These are phyloP conservation scores for Groenewaldozyma tartarivorans DNA, from an alignment of 805 yeast species.

Conservation along the genomic window DNA sequence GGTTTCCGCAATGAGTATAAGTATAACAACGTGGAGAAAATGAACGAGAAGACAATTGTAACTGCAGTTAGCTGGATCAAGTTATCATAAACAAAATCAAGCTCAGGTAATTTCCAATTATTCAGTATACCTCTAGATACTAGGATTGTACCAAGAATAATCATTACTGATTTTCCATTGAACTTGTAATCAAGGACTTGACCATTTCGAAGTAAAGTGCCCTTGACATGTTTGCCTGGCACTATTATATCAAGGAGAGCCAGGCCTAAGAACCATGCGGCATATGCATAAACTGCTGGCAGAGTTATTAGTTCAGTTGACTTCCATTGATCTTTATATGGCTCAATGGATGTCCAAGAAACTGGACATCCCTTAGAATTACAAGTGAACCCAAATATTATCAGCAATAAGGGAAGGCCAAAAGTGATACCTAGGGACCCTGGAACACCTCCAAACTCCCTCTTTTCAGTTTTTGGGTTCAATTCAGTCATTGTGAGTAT, in stretches of 20 bases:
- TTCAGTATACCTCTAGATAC: conserved; percentile 44
- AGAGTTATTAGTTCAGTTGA: conserved; percentile 16
- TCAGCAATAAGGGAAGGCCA: conserved; percentile 57
- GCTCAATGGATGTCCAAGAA: conserved; percentile 13
- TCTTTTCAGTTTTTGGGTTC: conserved; percentile 63
- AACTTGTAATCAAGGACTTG: conserved; percentile 61
- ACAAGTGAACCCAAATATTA: conserved; percentile 49
- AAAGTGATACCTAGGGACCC: conserved; percentile 64
- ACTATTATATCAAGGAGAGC: conserved; percentile 53
- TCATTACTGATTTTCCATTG: conserved; percentile 60
- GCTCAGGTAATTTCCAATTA: conserved; percentile 59
- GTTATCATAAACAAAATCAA: conserved; percentile 64
- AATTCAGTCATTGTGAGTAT: conserved; percentile 13
- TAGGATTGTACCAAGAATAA: conserved; percentile 31
- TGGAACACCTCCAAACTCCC: conserved; percentile 68
- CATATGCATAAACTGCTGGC: conserved; percentile 53
- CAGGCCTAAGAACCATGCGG: conserved; percentile 62
- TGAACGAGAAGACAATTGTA: conserved; percentile 52
- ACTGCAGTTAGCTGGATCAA: conserved; percentile 55
- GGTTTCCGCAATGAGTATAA: conserved; percentile 47
- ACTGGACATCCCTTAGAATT: conserved; percentile 39
- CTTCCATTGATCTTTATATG: conserved; percentile 12
- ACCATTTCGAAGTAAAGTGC: conserved; percentile 71
- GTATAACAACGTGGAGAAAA: conserved; percentile 58
- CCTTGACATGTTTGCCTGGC: conserved; percentile 57